Evolutionary conservation across 2,329 filamentous ascomycete species (phyloP).

Genomic region (Colletotrichum echinochloae): DNA sequence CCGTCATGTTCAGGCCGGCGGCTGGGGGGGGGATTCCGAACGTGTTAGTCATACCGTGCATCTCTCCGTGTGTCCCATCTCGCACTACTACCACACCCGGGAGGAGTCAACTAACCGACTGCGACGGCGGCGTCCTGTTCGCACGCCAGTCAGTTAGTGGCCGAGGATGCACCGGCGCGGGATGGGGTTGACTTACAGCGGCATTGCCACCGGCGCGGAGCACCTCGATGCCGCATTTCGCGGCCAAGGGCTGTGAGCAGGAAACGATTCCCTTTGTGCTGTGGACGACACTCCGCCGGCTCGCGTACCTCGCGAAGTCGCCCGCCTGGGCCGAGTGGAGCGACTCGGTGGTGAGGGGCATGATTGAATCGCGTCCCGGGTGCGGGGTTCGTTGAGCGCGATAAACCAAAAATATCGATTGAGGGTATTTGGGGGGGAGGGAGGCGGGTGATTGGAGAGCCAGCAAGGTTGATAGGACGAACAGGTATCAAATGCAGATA

Average conservation of each 20-base stretch:
- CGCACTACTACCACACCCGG: background rate
- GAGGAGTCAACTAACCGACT: constrained; percentile 69
- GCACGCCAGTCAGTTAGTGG: constrained; percentile 30
- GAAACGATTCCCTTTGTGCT: constrained; percentile 92
- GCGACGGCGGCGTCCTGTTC: constrained; percentile 92
- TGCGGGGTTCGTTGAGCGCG: constrained; percentile 33
- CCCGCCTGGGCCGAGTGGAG: constrained; percentile 59
- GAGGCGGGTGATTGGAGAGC: background rate
- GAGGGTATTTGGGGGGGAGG: background rate
- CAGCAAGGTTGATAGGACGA: background rate
- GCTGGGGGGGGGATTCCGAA: constrained; percentile 66
- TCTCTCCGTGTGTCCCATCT: too few relatives aligned
- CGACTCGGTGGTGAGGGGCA: constrained; percentile 62
- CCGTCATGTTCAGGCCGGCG: constrained; percentile 91
- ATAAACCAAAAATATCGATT: constrained; percentile 1
- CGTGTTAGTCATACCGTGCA: background rate
- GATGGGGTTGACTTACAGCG: constrained; percentile 71
- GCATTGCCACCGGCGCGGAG: constrained; percentile 92
- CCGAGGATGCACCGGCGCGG: background rate
- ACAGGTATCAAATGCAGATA: background rate
- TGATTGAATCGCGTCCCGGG: constrained; percentile 43
- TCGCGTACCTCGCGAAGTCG: constrained; percentile 75
- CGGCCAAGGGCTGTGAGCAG: constrained; percentile 89
- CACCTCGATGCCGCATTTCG: constrained; percentile 86
- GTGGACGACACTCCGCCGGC: constrained; percentile 90